Evolutionary conservation across 2,329 filamentous ascomycete genomes (phyloP), one percentile per base, ranked within the genome.

Genomic region (Penicillium sp.): DNA sequence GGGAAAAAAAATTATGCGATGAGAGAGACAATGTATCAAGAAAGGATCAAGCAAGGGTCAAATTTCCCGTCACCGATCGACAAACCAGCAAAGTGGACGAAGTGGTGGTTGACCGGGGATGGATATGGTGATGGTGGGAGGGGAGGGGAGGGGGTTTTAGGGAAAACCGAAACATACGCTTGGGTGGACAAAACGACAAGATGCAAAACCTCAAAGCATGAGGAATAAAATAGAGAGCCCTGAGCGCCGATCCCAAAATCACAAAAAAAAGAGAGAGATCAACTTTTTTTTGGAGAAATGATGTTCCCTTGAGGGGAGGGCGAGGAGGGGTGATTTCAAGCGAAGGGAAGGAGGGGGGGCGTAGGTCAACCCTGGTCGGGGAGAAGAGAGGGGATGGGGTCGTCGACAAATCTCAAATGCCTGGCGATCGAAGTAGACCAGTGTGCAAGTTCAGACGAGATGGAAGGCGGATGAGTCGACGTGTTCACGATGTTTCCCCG

Each of bases 201-300:
- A 50, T 47, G 39, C 42, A 48, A 48, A 45, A 36, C 49, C 50
- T 54, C 51, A 54, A 39, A 52, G 45, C 51, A 52, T 51, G 51
- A 51, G 51, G 50, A 34, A 41, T 18, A 32, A 16, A 43, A 39
- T 18, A 40, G 42, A 40, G 15, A 38, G 42, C 33, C 35, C 31
- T 40, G 30, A 45, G 47, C 40, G 48, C 46, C 39, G 45, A 49
- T 46, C 43, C 38, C 42, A 45, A 34, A 40, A 40, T 14, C 3
- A 32, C 14, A 12, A 23, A 25, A 45, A 27, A 40, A 50, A 35
- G 37, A 45, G 41, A 31, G 37, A 41, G 37, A 32, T n/a, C 42
- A 39, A 36, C 42, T 45, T 33, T 41, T 41, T 48, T 46, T 46
- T 40, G 36, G 32, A 44, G 38, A 31, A 41, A 37, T 32, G 32